Base-by-base conservation (phyloP, 306 rosid species). In the Cyamopsis tetragonoloba region DNA sequence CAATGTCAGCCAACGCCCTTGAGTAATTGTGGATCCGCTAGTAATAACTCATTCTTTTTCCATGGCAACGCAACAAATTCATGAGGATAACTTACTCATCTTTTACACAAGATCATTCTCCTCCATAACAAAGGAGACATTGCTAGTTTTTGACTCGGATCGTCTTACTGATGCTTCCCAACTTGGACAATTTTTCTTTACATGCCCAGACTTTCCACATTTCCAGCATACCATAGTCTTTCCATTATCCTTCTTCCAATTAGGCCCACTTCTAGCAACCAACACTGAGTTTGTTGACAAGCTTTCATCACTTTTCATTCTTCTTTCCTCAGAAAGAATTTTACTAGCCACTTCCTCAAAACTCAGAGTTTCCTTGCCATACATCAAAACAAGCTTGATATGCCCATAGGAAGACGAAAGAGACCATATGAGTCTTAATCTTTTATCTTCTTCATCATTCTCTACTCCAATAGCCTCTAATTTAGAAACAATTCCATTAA, bases 341-440 rank as follows among this genome's bases (percentile, higher is more conserved):
- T 48, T 18, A 11, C 28, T n/a, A n/a, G n/a, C n/a, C n/a, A n/a
- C n/a, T n/a, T n/a, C n/a, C n/a, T n/a, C n/a, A n/a, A n/a, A n/a
- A n/a, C n/a, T n/a, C n/a, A n/a, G n/a, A n/a, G n/a, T n/a, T n/a
- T n/a, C n/a, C n/a, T n/a, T n/a, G n/a, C n/a, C n/a, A n/a, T n/a
- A n/a, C n/a, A n/a, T n/a, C n/a, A n/a, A n/a, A n/a, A n/a, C n/a
- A n/a, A n/a, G 43, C 4, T 46, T 71, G 60, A 71, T 57, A n/a
- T 58, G 35, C 9, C 39, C 14, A 46, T 30, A 71, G 22, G 49
- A 71, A 58, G 49, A 46, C 6, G 60, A 19, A 71, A 58, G 9
- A 17, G 60, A 71, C 22, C 14, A 27, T 14, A 58, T 42, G 15
- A 59, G 13, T n/a, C 11, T 26, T 26, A 4, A 27, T 7, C 7